Percentiles rank a stretch among this genome's conserved stretches.
Evolutionary conservation across 805 yeast species (phyloP).

Genomic region (Grigorovia humatica): DNA sequence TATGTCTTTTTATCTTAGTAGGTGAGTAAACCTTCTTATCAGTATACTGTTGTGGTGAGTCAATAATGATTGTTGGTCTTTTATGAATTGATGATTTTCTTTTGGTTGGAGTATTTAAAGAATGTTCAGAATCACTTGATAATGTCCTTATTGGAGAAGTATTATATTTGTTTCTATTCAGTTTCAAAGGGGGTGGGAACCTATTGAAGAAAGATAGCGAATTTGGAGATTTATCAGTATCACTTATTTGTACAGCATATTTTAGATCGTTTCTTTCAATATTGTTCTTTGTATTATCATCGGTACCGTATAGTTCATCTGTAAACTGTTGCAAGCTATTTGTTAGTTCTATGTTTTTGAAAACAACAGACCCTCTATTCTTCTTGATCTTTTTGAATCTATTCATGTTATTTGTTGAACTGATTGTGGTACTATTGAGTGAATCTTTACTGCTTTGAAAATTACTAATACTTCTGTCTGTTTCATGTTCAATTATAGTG

Average conservation of each 20-base stretch:
- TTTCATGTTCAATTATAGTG: neutral
- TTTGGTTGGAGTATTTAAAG: conserved; percentile 17
- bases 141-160: neutral
- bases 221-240: conserved; percentile 2
- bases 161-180: neutral
- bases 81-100: conserved; percentile 6
- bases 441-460: neutral
- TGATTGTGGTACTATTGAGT: neutral
- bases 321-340: conserved; percentile 28
- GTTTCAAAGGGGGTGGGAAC: conserved; percentile 1
- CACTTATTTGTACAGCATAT: neutral
- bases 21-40: neutral
- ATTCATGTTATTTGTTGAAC: conserved; percentile 3
- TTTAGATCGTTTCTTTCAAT: neutral
- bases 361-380: conserved; percentile 20
- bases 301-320: conserved; percentile 27
- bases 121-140: conserved; percentile 2
- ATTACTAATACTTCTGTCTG: neutral
- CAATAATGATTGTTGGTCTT: neutral
- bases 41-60: neutral
- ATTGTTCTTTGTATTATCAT: conserved; percentile 1
- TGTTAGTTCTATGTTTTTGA: conserved; percentile 23
- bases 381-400: conserved; percentile 20
- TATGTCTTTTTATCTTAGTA: conserved; percentile 8
- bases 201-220: conserved; percentile 8